These are phyloP conservation scores for Isabelozyma gotoi DNA, from an alignment of 805 yeast genomes.

Conservation along the genomic window DNA sequence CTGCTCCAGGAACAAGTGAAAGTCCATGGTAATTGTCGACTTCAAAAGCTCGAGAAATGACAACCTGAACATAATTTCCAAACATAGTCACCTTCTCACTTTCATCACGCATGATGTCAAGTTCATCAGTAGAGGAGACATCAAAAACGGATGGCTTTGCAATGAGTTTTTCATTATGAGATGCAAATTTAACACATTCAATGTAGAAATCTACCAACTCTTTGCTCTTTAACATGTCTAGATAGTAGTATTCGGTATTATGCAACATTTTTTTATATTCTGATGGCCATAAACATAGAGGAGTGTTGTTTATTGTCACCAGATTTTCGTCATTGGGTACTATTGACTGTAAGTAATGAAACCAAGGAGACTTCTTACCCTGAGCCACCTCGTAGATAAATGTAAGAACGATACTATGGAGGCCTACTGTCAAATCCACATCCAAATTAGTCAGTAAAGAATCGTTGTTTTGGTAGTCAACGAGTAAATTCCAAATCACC, in stretches of 20 bases:
- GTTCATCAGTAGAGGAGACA: conserved; percentile 12
- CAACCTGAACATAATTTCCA: conserved; percentile 56
- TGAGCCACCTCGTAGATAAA: conserved; percentile 68
- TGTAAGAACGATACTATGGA: conserved; percentile 64
- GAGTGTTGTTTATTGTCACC: conserved; percentile 36
- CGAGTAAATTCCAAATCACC: conserved; percentile 61
- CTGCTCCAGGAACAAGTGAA: conserved; percentile 89
- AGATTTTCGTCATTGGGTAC: conserved; percentile 26
- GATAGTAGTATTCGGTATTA: conserved; percentile 61
- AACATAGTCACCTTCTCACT: conserved; percentile 41
- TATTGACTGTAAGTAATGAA: conserved; percentile 57
- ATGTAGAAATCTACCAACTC: conserved; percentile 43
- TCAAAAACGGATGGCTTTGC: conserved; percentile 38
- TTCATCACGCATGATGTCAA: conserved; percentile 12
- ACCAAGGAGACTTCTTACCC: conserved; percentile 79
- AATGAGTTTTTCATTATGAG: conserved; percentile 21
- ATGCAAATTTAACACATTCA: conserved; percentile 44
- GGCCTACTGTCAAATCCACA: conserved; percentile 49
- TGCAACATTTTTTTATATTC: conserved; percentile 45
- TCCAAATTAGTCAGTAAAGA: conserved; percentile 9
- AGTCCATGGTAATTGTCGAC: conserved; percentile 74
- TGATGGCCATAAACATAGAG: conserved; percentile 67
- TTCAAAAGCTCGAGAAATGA: conserved; percentile 78
- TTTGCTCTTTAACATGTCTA: conserved; percentile 55
- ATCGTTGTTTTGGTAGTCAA: conserved; percentile 44